Evolutionary conservation across 2,329 filamentous ascomycete genomes (phyloP), one percentile per base, ranked within the genome.

Genomic region (Aspergillus sp.): DNA sequence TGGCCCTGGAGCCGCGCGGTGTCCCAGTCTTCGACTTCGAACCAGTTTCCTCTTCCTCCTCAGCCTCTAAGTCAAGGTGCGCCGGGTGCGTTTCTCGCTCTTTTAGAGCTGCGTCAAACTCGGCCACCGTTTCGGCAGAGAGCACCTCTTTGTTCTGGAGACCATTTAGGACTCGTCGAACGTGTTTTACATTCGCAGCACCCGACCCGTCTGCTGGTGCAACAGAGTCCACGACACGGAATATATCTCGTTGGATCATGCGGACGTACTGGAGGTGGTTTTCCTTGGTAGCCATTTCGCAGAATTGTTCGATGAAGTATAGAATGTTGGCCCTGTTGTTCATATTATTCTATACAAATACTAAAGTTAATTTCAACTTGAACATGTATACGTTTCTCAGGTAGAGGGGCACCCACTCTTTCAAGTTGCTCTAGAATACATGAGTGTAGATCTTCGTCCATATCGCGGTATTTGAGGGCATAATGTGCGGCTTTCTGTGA

Each of bases 321-420:
- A 99, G 96, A 74, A 99, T 98, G 73, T 99, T 99, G 58, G 95
- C 96, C 59, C 93, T 85, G 51, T 89, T 96, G 76, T 99, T 99
- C 89, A 99, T 96, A 64, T 90, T 93, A 65, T 91, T 96, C 85
- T 93, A 41, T 4, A 8, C 4, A n/a, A 5, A 3, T 4, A 12
- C 6, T 18, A 20, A 9, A 32, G 32, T 17, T 32, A 45, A 30
- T 4, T 18, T 44, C 15, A 57, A 3, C 4, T 36, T 15, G 6
- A 12, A 3, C 12, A 34, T 4, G 24, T 11, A 17, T 24, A 4
- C 3, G 9, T 43, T 2, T 32, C 15, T 20, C 3, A 4, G 11
- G 11, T 13, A 4, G 15, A 5, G 17, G 22, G 6, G 30, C 24
- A 71, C 80, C 64, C 73, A 91, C 90, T 68, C 86, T 84, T 75